Base-by-base conservation (phyloP, 192 early-diverging fungal species). In the Chytriomyces hyalinus region DNA sequence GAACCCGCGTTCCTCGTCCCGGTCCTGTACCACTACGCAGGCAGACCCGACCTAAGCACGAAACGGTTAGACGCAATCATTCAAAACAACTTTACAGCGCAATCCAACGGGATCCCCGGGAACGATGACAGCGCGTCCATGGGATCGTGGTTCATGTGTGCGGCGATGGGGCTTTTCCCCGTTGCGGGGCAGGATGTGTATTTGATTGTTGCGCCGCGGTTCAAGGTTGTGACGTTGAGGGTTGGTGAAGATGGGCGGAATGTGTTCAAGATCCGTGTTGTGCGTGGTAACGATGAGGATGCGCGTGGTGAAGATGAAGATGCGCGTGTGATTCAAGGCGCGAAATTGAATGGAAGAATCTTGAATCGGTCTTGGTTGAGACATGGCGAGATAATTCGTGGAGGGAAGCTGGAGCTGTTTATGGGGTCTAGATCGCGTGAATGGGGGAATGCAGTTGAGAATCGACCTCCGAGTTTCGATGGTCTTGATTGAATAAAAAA, bases 1-100 rank as follows among this genome's bases (percentile, higher is more conserved):
- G 81, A 83, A 46, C 81, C 81, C 11, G 49, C 65, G 6, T 83
- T 83, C 53, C 62, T 83, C 17, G 64, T 78, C 2, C 81, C 81
- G 28, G 80, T 66, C 72, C 44, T 80, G 0, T 83, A 83, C 51
- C 78, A 77, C 67, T 83, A 79, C 59, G 79, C 65, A 22, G 81
- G 81, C 2, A 10, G 78, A 70, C 66, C n/a, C 61, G 78, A 57
- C 4, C 53, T 57, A 13, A 57, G 53, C 20, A 20, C 20, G 13
- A 13, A 20, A 24, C 49, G 73, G 59, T 51, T 65, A 20, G 36
- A 65, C 26, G 3, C 15, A 3, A 65, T 65, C 1, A 13, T 65
- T 6, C 1, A 22, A 43, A 10, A 78, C 49, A 17, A 78, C 50
- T 80, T 50, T 63, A 49, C 51, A 7, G 67, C 76, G 22, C 15